Percentiles rank a stretch among this genome's conserved stretches.
These are phyloP conservation scores for Ogataea chonburiensis DNA, from an alignment of 805 yeast species.

Conservation along the genomic window DNA sequence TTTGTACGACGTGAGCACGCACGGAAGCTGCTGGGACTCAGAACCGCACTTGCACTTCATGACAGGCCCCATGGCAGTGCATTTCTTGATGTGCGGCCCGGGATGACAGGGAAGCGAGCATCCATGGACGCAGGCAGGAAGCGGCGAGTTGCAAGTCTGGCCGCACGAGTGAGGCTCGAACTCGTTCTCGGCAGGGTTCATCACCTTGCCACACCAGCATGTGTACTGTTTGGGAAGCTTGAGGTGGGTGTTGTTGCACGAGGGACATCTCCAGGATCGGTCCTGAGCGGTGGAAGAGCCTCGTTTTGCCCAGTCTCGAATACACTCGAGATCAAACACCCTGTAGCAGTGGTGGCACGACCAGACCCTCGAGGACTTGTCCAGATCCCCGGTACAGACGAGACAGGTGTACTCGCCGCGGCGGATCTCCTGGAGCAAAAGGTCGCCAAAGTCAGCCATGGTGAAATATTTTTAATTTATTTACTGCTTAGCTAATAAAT, in stretches of 20 bases:
- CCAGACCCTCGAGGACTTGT: slow-evolving; percentile 67
- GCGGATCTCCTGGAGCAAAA: slow-evolving; percentile 57
- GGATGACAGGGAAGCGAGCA: slow-evolving; percentile 83
- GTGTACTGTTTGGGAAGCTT: slow-evolving; percentile 56
- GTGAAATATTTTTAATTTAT: slow-evolving; percentile 1
- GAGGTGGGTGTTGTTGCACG: slow-evolving; percentile 54
- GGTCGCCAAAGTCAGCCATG: slow-evolving; percentile 11
- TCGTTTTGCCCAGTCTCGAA: slow-evolving; percentile 79
- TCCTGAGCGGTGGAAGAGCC: slow-evolving; percentile 63
- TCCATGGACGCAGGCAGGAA: slow-evolving; percentile 63
- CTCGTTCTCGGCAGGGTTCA: slow-evolving; percentile 59
- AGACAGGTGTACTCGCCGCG: slow-evolving; percentile 78
- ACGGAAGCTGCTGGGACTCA: slow-evolving; percentile 63
- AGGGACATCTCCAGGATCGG: slow-evolving; percentile 82
- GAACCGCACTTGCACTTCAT: slow-evolving; percentile 76
- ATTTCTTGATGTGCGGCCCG: slow-evolving; percentile 75
- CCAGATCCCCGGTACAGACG: slow-evolving; percentile 84
- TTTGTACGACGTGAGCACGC: slow-evolving; percentile 64
- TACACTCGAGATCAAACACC: slow-evolving; percentile 84
- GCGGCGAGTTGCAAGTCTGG: slow-evolving; percentile 64
- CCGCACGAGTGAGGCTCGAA: slow-evolving; percentile 86
- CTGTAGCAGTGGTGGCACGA: slow-evolving; percentile 75
- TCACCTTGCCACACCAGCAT: slow-evolving; percentile 88
- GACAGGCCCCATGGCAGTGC: slow-evolving; percentile 76
- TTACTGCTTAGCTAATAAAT: too few relatives aligned